Evolutionary conservation across 306 rosid species (phyloP), one percentile per base, ranked within the genome.

Genomic region (Begonia masoniana): DNA sequence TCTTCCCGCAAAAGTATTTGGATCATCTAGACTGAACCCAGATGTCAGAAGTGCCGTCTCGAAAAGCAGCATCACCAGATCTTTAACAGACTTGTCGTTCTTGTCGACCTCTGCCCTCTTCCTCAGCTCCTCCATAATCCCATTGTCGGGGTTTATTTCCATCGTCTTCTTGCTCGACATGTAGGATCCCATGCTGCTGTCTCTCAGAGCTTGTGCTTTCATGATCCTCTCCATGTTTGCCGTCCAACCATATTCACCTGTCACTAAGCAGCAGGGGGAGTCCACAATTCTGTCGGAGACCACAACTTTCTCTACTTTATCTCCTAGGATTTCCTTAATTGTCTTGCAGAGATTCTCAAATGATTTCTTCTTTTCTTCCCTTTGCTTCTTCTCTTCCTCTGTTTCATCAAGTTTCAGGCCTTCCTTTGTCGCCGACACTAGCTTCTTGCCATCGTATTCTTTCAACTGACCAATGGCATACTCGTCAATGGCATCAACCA

Each of bases 201-300:
- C 71, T 51, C 71, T 60, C 14, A 60, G 42, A 8, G 76, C 60
- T 21, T 65, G 64, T 7, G 76, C 67, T 53, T 56, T 71, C 76
- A 71, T 71, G 52, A 71, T 71, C 26, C 75, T 65, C 23, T 71
- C 75, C 71, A 71, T 71, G 56, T 71, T 60, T 14, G 71, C 48
- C 12, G 76, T 54, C 76, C 76, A 65, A 56, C 39, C 39, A 31
- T 31, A 31, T 31, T 31, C 39, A 7, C 39, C 39, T 31, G 39
- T 31, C 39, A 31, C 39, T 6, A 31, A 31, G 1, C 39, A 31
- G 39, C 39, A 31, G 39, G 39, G 39, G 9, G 39, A 31, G 11
- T 65, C 71, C 9, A 71, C 61, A 26, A 71, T 62, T 41, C 71
- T 51, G 3, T 65, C 61, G 1, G 39, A 31, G 39, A 65, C 64